Percentiles rank a stretch among this genome's conserved stretches.
phyloP scores from a whole-genome alignment of 2,329 filamentous ascomycete species.

The Alternaria hordeiaustralica region DNA sequence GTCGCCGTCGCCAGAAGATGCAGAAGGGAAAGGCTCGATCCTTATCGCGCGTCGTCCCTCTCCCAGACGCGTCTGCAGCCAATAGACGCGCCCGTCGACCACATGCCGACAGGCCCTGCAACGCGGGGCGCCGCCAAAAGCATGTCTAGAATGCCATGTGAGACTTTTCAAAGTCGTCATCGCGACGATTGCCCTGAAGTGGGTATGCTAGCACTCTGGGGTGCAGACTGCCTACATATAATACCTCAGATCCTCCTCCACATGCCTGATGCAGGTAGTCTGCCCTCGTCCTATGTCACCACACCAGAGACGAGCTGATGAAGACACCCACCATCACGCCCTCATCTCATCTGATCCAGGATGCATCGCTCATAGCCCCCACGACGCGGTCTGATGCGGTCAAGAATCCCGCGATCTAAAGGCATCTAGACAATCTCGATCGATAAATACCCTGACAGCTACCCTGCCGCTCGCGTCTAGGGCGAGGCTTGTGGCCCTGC shows the following conservation, averaged over 20 bases:
- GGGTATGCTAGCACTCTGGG: slow-evolving; percentile 23
- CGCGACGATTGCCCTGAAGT: slow-evolving; percentile 7
- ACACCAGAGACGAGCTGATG: neutral
- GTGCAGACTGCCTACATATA: slow-evolving; percentile 23
- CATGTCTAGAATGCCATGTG: slow-evolving; percentile 11
- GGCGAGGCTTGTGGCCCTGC: slow-evolving; percentile 10
- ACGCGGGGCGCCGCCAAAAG: slow-evolving; percentile 14
- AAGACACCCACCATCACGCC: neutral
- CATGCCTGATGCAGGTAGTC: slow-evolving; percentile 1
- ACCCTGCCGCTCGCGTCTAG: slow-evolving; percentile 3
- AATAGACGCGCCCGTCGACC: slow-evolving; percentile 5
- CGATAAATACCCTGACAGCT: slow-evolving; percentile 6
- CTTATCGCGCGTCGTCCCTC: slow-evolving; percentile 10
- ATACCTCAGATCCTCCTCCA: slow-evolving; percentile 19
- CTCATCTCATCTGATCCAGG: neutral
- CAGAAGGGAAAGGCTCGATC: slow-evolving; percentile 11
- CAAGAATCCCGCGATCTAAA: slow-evolving; percentile 1
- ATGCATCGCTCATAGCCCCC: neutral
- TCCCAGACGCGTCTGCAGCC: neutral
- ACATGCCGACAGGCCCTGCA: slow-evolving; percentile 12
- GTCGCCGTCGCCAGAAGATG: slow-evolving; percentile 10
- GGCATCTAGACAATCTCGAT: slow-evolving; percentile 6
- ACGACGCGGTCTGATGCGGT: neutral
- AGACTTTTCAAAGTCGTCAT: slow-evolving; percentile 12
- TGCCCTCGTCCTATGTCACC: neutral